phyloP scores from a whole-genome alignment of 2,329 filamentous ascomycete species.

The Niveomyces coronatus region DNA sequence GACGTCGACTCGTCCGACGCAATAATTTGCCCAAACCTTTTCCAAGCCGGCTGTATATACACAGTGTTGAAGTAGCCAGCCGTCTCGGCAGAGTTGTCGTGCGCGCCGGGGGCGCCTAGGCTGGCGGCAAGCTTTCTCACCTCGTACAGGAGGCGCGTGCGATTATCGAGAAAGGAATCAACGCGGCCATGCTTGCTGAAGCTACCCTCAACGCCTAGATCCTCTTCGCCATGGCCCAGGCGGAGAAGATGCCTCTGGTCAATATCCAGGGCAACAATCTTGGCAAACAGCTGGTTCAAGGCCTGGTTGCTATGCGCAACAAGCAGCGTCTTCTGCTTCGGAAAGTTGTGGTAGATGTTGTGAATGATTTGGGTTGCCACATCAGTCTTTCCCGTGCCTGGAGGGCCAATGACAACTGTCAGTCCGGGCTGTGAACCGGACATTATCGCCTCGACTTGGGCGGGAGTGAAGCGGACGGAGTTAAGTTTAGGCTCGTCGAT shows the following conservation, averaged over 20 bases:
- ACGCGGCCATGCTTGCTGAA: slow-evolving; percentile 94
- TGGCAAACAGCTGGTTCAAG: slow-evolving; percentile 93
- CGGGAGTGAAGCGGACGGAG: slow-evolving; percentile 75
- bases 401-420: slow-evolving; percentile 87
- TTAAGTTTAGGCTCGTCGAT: slow-evolving; percentile 76
- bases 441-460: slow-evolving; percentile 84
- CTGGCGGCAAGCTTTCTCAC: slow-evolving; percentile 79
- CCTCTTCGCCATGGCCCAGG: slow-evolving; percentile 90
- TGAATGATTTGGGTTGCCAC: slow-evolving; percentile 98
- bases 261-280: slow-evolving; percentile 93
- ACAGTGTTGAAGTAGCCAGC: slow-evolving; percentile 94
- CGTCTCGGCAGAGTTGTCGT: slow-evolving; percentile 92
- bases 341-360: slow-evolving; percentile 98
- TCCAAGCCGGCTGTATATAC: slow-evolving; percentile 82
- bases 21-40: slow-evolving; percentile 58
- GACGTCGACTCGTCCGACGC: slow-evolving; percentile 44
- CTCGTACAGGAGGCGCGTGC: slow-evolving; percentile 66
- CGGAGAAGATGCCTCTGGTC: slow-evolving; percentile 89
- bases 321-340: slow-evolving; percentile 79
- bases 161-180: slow-evolving; percentile 87
- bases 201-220: slow-evolving; percentile 72
- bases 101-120: slow-evolving; percentile 81
- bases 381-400: slow-evolving; percentile 97
- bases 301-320: slow-evolving; percentile 97
- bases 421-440: slow-evolving; percentile 91